A percentile compares a stretch with the other conserved stretches of the same genome.
These are phyloP conservation scores for Lentinula raphanica DNA, from an alignment of 768 basidiomycete genomes.

Conservation along the genomic window DNA sequence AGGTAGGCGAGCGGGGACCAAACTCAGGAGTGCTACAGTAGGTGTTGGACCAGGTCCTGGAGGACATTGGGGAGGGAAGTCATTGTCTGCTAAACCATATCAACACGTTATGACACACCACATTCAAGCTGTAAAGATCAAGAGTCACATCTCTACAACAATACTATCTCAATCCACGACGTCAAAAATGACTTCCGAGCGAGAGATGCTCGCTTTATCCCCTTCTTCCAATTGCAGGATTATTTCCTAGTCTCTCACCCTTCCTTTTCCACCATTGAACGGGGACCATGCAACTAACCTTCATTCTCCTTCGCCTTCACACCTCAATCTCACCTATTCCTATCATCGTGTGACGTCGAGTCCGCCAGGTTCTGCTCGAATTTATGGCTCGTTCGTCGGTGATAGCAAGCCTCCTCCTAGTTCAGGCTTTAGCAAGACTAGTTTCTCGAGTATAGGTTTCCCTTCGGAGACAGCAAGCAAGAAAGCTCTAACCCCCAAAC, in stretches of 20 bases:
- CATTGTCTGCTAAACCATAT: neutral
- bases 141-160: neutral
- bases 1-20: neutral
- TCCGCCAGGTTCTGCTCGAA: constrained; percentile 52
- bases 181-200: neutral
- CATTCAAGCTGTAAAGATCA: neutral
- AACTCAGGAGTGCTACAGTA: neutral
- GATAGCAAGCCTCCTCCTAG: constrained; percentile 3
- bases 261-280: neutral
- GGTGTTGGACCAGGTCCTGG: constrained; percentile 2
- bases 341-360: constrained; percentile 35
- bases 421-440: neutral
- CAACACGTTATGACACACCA: no score
- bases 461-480: neutral
- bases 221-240: neutral
- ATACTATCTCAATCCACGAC: constrained; percentile 23
- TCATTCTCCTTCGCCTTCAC: constrained; percentile 47
- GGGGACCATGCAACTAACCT: neutral
- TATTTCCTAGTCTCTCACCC: neutral
- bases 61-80: constrained; percentile 1
- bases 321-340: constrained; percentile 55
- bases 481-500: neutral
- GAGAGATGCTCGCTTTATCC: neutral
- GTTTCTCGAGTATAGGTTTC: neutral
- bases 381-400: constrained; percentile 20